Conservation (phyloP, 352 stramenopile genomes). For the Globisporangium mamillatum region DNA sequence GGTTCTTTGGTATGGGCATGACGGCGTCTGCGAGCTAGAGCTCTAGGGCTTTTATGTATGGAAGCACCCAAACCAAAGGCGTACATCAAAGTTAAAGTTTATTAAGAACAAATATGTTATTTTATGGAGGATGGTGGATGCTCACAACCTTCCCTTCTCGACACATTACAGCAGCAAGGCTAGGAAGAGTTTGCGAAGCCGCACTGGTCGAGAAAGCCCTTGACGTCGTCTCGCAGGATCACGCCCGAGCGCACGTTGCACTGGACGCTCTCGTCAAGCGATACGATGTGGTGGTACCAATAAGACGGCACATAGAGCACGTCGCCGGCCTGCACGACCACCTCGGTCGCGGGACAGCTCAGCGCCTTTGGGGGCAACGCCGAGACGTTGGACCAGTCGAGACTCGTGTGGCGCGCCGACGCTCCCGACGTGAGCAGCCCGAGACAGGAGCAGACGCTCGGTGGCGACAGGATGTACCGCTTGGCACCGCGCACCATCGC, state of each 20-base stretch:
- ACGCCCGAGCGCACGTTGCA: slow-evolving; percentile 90
- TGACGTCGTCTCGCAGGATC: slow-evolving; percentile 31
- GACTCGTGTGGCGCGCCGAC: slow-evolving; percentile 85
- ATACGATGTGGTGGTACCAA: slow-evolving; percentile 97
- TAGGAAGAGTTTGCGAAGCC: slow-evolving; percentile 22
- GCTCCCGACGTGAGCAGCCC: slow-evolving; percentile 71
- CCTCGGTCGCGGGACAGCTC: slow-evolving; percentile 81
- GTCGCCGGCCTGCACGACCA: slow-evolving; percentile 90
- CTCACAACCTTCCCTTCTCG: no score
- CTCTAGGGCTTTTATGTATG: no score
- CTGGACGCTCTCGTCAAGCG: slow-evolving; percentile 92
- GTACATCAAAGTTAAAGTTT: neutral
- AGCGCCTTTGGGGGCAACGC: slow-evolving; percentile 26
- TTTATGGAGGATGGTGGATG: neutral
- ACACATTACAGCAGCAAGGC: neutral
- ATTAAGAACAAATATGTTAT: neutral
- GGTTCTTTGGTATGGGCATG: slow-evolving; percentile 55
- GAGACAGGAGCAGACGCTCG: slow-evolving; percentile 83
- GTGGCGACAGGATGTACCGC: slow-evolving; percentile 91
- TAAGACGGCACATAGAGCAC: slow-evolving; percentile 93
- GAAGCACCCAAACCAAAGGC: neutral
- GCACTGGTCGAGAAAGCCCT: slow-evolving; percentile 36
- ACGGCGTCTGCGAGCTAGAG: slow-evolving; percentile 42
- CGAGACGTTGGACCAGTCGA: slow-evolving; percentile 88
- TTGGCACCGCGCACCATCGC: slow-evolving; percentile 87